Percentiles rank a stretch among this genome's conserved stretches.
Conservation (phyloP, 176 grass and related monocot species). For the Puccinellia tenuiflora region DNA sequence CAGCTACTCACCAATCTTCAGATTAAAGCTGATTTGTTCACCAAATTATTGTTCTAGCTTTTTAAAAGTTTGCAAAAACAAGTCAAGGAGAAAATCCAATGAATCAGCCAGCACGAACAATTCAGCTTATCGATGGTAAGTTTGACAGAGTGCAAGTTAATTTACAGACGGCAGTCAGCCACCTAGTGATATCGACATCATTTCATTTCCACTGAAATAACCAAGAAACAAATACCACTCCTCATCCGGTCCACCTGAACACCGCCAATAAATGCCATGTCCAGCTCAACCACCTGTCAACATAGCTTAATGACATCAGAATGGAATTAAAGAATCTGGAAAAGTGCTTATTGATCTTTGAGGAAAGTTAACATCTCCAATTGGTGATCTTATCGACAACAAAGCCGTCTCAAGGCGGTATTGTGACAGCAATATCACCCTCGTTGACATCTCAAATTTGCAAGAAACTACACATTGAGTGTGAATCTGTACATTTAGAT, state of each 20-base stretch:
- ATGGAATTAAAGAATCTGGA: neutral
- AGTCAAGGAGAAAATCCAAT: neutral
- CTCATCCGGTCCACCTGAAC: neutral
- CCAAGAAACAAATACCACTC: neutral
- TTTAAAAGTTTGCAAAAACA: neutral
- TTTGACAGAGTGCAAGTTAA: conserved; percentile 9
- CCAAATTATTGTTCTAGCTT: neutral
- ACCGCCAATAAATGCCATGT: neutral
- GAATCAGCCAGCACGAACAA: neutral
- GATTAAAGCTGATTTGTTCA: no score
- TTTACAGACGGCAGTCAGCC: conserved; percentile 18
- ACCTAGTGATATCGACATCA: conserved; percentile 19
- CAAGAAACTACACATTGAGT: neutral
- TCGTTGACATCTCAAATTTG: neutral
- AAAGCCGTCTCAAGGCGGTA: neutral
- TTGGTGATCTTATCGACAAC: neutral
- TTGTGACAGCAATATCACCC: neutral
- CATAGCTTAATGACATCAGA: neutral
- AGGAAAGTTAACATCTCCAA: neutral
- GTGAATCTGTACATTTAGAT: neutral
- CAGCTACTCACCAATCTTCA: no score
- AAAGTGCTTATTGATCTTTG: neutral
- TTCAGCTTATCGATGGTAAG: neutral
- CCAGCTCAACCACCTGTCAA: conserved; percentile 16
- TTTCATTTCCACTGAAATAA: neutral